These are phyloP conservation scores for Paracamarosporium sp. DNA, from an alignment of 2,329 filamentous ascomycete genomes.

Conservation along the genomic window DNA sequence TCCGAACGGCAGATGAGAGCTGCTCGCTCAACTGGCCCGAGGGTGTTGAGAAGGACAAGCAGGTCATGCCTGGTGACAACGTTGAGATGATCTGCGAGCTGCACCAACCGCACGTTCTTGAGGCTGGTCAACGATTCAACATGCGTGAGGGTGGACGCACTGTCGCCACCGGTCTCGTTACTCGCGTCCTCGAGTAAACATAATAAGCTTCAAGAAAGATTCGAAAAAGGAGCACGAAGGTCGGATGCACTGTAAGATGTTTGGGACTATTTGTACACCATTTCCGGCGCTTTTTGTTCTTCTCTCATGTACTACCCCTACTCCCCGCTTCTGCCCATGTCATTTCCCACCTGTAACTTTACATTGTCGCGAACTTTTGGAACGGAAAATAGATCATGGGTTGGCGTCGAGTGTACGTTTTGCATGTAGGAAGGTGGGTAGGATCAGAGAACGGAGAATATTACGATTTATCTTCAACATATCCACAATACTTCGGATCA, in stretches of 20 bases:
- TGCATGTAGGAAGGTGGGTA: neutral
- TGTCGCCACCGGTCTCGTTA: conserved; percentile 49
- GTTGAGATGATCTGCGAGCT: conserved; percentile 94
- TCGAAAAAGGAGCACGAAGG: neutral
- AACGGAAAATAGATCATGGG: conserved; percentile 12
- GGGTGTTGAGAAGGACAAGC: conserved; percentile 78
- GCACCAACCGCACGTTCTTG: conserved; percentile 83
- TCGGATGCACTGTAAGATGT: conserved; percentile 12
- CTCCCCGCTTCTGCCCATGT: conserved; percentile 13
- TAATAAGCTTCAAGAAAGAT: neutral
- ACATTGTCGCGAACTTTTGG: neutral
- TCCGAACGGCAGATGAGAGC: conserved; percentile 83
- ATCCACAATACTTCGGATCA: no score
- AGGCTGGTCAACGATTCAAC: conserved; percentile 95
- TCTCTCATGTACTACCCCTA: conserved; percentile 10
- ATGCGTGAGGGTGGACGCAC: conserved; percentile 90
- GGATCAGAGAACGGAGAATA: neutral
- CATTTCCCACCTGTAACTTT: conserved; percentile 8
- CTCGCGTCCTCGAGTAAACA: conserved; percentile 43
- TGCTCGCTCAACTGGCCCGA: conserved; percentile 87
- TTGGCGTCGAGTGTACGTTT: conserved; percentile 4
- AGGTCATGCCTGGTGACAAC: conserved; percentile 98
- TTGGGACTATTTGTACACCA: conserved; percentile 13
- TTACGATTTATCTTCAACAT: neutral
- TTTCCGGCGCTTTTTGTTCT: conserved; percentile 13